These are phyloP conservation scores for Pseudogymnoascus sp. DNA, from an alignment of 2,329 filamentous ascomycete species.

Conservation along the genomic window DNA sequence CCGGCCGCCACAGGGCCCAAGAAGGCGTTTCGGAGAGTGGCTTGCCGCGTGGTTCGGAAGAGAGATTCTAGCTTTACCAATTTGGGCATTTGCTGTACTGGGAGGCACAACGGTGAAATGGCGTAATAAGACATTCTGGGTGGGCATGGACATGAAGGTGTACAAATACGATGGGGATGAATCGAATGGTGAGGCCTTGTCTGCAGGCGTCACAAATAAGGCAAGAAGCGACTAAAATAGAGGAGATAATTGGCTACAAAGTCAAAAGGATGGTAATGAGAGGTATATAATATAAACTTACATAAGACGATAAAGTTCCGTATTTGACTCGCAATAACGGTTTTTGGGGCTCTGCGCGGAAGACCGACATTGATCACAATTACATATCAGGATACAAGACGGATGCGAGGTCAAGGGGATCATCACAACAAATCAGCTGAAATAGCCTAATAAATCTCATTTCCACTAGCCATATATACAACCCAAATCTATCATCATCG, in stretches of 20 bases:
- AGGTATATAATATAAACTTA: not conserved
- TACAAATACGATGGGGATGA: constrained; percentile 39
- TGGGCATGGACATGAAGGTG: constrained; percentile 78
- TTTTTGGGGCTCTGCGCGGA: not conserved
- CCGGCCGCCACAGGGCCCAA: constrained; percentile 47
- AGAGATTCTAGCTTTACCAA: constrained; percentile 73
- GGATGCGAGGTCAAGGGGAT: not conserved
- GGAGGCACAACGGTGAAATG: constrained; percentile 83
- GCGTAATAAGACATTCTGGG: constrained; percentile 75
- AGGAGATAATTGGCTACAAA: not conserved
- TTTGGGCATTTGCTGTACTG: constrained; percentile 85
- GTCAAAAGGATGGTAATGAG: constrained; percentile 3
- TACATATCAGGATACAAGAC: not conserved
- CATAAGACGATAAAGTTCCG: not conserved
- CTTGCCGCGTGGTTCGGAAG: constrained; percentile 74
- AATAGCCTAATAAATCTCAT: not conserved
- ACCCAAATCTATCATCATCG: not conserved
- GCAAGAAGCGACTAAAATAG: not conserved
- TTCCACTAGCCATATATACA: constrained; percentile 3
- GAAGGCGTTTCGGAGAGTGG: constrained; percentile 61
- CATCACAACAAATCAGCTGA: not conserved
- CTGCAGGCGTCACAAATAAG: not conserved
- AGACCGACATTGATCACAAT: not conserved
- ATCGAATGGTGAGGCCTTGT: not conserved
- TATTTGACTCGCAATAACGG: not conserved